These are phyloP conservation scores for Coemansia sp. DNA, from an alignment of 192 early-diverging fungal genomes.

Conservation along the genomic window DNA sequence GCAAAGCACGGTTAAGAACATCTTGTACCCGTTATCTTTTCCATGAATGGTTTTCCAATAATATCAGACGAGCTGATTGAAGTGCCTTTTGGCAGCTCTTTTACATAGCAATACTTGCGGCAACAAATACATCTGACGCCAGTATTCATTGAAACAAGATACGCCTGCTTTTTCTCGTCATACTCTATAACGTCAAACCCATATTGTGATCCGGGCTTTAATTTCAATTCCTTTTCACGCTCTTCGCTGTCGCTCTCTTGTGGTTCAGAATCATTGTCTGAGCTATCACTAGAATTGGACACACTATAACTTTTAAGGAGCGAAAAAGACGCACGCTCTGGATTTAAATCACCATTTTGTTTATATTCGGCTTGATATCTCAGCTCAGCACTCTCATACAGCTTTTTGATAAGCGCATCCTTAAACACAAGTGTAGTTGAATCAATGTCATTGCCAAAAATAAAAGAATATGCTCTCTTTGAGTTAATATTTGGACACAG, in stretches of 20 bases:
- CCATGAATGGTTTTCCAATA: not conserved
- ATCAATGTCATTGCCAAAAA: not conserved
- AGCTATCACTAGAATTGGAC: not conserved
- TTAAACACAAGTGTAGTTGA: not conserved
- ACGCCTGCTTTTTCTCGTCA: not conserved
- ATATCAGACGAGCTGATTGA: not conserved
- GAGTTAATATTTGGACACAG: slow-evolving; percentile 5
- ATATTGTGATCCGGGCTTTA: not conserved
- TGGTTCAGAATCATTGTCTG: not conserved
- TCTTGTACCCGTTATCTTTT: not conserved
- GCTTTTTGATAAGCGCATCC: not conserved
- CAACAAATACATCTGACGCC: not conserved
- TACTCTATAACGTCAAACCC: not conserved
- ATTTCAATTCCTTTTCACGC: not conserved
- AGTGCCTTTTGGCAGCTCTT: not conserved
- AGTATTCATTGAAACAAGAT: not conserved
- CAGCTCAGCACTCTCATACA: not conserved
- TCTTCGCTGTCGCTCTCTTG: not conserved
- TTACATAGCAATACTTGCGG: not conserved
- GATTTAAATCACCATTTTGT: not conserved
- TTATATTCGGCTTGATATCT: not conserved
- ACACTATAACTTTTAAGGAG: not conserved
- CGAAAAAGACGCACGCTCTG: not conserved
- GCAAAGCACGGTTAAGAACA: not conserved
- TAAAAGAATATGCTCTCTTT: not conserved